Base-by-base conservation (phyloP, 2,329 filamentous ascomycete species). In the Hymenoscyphus occultus region DNA sequence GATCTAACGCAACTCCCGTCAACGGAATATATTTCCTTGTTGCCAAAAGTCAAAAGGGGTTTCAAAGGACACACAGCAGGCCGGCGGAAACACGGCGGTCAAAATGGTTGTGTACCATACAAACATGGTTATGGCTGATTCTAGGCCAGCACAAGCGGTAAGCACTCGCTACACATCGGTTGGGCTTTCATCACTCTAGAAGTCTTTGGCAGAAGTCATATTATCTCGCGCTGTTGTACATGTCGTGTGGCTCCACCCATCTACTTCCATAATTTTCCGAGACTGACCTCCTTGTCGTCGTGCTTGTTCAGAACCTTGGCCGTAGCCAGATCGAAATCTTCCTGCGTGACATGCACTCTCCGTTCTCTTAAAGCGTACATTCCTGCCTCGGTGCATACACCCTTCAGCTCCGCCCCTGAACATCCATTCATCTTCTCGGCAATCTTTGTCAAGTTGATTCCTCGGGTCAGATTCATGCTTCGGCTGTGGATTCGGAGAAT, bases 361-460 rank as follows among this genome's bases (percentile, higher is more conserved):
- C 95, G 85, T 82, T 99, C 95, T 72, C 95, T 89, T 70, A 99
- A 84, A 14, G 95, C 95, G 76, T 95, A 99, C 95, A 99, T 99
- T 74, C 95, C 95, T 2, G 95, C 93, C 80, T 99, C 95, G 57
- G 95, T 99, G 78, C 95, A 99, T 59, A 99, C 95, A 82, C 95
- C 95, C 87, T 99, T 99, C 73, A 99, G 81, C 80, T 99, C 95
- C 63, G 95, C 95, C 67, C 95, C 95, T 2, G 93, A 97, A 80
- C 95, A 99, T 61, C 95, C 95, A 75, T 97, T 97, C 95, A 99
- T 99, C 86, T 98, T 98, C 84, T 99, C 95, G 39, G 95, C 95
- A 74, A 98, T 96, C 87, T 99, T 99, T 74, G 86, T 96, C 70
- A 99, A 83, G 80, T 99, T 96, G 82, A 99, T 98, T 61, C 95